Conservation (phyloP, 805 yeast genomes). For the Ogataea henricii region DNA sequence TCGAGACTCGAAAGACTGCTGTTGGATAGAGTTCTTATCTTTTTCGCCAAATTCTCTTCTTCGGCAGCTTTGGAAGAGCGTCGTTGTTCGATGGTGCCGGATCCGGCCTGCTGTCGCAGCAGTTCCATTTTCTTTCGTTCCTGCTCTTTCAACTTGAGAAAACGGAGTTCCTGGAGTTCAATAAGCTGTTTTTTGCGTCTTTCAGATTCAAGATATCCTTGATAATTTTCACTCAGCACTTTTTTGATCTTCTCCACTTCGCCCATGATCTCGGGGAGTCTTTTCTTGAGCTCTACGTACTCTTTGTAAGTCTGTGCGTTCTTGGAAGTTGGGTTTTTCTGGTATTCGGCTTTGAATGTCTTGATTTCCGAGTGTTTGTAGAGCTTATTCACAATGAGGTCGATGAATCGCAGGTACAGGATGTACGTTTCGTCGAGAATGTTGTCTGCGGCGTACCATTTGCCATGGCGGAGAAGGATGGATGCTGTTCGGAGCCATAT, state of each 20-base stretch:
- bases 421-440: slow-evolving; percentile 53
- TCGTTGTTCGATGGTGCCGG: slow-evolving; percentile 15
- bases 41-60: slow-evolving; percentile 23
- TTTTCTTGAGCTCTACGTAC: slow-evolving; percentile 26
- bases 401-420: slow-evolving; percentile 59
- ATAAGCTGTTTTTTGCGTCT: slow-evolving; percentile 22
- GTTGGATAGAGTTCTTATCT: slow-evolving; percentile 27
- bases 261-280: slow-evolving; percentile 31
- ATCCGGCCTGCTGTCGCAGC: background rate
- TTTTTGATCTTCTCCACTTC: slow-evolving; percentile 34
- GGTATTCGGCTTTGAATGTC: slow-evolving; percentile 24
- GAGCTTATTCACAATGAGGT: slow-evolving; percentile 51
- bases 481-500: slow-evolving; percentile 58
- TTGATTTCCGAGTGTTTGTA: slow-evolving; percentile 48
- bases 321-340: slow-evolving; percentile 22
- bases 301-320: slow-evolving; percentile 29
- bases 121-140: slow-evolving; percentile 13
- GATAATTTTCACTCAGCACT: slow-evolving; percentile 29
- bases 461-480: slow-evolving; percentile 49
- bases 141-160: slow-evolving; percentile 22
- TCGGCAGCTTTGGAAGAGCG: slow-evolving; percentile 1
- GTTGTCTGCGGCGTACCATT: slow-evolving; percentile 44
- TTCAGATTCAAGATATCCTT: slow-evolving; percentile 25
- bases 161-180: slow-evolving; percentile 24
- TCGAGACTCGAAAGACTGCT: slow-evolving; percentile 21